Conservation (phyloP, 2,329 filamentous ascomycete species). For the Clonostachys solani region DNA sequence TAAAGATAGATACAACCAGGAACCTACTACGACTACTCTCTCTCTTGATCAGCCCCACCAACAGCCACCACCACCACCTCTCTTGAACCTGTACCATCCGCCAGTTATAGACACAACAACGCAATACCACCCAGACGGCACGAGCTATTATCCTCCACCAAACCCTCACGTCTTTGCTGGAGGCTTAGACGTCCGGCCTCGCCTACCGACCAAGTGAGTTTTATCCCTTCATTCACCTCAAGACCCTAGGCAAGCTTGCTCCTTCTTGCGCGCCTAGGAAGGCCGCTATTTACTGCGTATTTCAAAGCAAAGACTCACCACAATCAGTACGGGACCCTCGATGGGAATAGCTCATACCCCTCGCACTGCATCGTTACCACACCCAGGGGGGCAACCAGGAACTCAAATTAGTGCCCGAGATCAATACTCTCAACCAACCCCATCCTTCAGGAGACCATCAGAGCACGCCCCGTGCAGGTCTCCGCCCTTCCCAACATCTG, state of each 20-base stretch:
- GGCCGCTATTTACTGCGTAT: too few species aligned
- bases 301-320: background rate
- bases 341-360: slow-evolving; percentile 56
- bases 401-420: slow-evolving; percentile 46
- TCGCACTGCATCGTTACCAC: slow-evolving; percentile 34
- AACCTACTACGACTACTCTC: slow-evolving; percentile 45
- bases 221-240: background rate
- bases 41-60: slow-evolving; percentile 50
- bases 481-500: slow-evolving; percentile 40
- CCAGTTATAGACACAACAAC: slow-evolving; percentile 38
- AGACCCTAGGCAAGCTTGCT: background rate
- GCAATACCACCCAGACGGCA: slow-evolving; percentile 44
- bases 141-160: slow-evolving; percentile 40
- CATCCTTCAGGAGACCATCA: slow-evolving; percentile 41
- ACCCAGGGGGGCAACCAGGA: slow-evolving; percentile 45
- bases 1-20: slow-evolving; percentile 47
- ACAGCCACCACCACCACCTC: slow-evolving; percentile 23
- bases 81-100: slow-evolving; percentile 48
- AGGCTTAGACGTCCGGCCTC: slow-evolving; percentile 45
- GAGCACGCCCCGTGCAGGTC: slow-evolving; percentile 44
- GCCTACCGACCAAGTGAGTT: slow-evolving; percentile 52
- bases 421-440: slow-evolving; percentile 46
- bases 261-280: background rate
- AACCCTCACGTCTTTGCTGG: slow-evolving; percentile 38
- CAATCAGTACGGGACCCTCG: slow-evolving; percentile 40